phyloP scores from a whole-genome alignment of 1,284 basidiomycete genomes.

The Apiotrichum mycotoxinovorans region DNA sequence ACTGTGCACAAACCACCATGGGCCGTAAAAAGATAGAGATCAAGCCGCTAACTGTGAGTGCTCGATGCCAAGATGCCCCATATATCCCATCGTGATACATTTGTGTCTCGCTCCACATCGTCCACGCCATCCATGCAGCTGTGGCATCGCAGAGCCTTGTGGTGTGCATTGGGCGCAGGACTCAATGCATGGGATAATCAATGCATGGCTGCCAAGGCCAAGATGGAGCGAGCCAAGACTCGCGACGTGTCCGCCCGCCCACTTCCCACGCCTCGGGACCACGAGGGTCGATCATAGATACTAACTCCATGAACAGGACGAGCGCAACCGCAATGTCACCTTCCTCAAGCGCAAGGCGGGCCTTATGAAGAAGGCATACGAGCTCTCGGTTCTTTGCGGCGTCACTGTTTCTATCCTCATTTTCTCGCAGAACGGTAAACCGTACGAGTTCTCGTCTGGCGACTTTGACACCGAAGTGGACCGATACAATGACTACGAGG shows the following conservation, averaged over 20 bases:
- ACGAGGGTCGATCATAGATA: no score
- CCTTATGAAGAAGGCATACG: conserved; percentile 52
- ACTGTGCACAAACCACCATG: conserved; percentile 23
- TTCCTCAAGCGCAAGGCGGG: conserved; percentile 48
- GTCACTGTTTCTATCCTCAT: conserved; percentile 50
- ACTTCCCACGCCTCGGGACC: no score
- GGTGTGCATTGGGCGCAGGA: not conserved
- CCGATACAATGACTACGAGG: conserved; percentile 49
- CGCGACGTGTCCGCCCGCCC: no score
- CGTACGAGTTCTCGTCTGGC: conserved; percentile 47
- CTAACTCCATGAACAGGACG: conserved; percentile 38
- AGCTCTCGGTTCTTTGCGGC: conserved; percentile 47
- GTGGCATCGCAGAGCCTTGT: no score
- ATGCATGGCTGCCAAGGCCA: not conserved
- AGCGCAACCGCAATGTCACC: conserved; percentile 43
- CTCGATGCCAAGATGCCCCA: not conserved
- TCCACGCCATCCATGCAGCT: no score
- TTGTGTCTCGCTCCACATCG: no score
- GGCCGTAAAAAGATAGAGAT: conserved; percentile 52
- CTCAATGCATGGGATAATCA: not conserved
- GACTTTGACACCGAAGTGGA: conserved; percentile 47
- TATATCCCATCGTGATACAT: not conserved
- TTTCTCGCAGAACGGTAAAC: conserved; percentile 45
- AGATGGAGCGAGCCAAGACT: not conserved
- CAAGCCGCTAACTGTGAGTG: conserved; percentile 44